Evolutionary conservation across 2,329 filamentous ascomycete genomes (phyloP).

Genomic region (Elsinoe australis): DNA sequence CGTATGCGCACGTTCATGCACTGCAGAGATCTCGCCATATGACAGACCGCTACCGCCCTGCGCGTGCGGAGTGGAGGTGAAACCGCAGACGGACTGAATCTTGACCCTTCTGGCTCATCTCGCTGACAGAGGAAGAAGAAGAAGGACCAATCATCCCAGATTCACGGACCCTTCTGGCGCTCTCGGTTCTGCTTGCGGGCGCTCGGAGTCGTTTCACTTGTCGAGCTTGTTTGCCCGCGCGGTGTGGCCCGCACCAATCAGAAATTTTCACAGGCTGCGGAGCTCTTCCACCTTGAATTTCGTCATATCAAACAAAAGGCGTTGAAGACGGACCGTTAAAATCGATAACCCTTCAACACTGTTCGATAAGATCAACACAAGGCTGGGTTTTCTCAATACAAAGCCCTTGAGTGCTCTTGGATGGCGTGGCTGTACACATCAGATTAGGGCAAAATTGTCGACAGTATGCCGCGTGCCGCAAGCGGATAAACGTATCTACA

Average conservation of each 20-base stretch:
- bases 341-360: neutral
- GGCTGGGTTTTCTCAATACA: constrained; percentile 14
- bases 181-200: neutral
- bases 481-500: constrained; percentile 10
- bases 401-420: constrained; percentile 11
- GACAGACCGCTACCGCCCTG: no score
- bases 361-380: constrained; percentile 1
- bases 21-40: no score
- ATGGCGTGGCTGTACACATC: constrained; percentile 1
- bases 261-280: neutral
- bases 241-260: constrained; percentile 9
- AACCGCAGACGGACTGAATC: neutral
- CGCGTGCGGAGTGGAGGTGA: constrained; percentile 13
- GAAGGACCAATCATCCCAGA: constrained; percentile 8
- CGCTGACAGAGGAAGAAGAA: constrained; percentile 1
- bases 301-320: constrained; percentile 6
- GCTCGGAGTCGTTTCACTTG: constrained; percentile 6
- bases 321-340: constrained; percentile 1
- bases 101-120: constrained; percentile 2
- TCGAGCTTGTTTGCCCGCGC: constrained; percentile 6
- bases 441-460: neutral
- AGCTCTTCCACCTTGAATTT: neutral
- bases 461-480: constrained; percentile 9
- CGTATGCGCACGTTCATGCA: no score
- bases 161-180: constrained; percentile 1